A percentile compares a stretch with the other conserved stretches of the same genome.
These are phyloP conservation scores for Parasarocladium wereldwijsianum DNA, from an alignment of 2,329 filamentous ascomycete species.

Conservation along the genomic window DNA sequence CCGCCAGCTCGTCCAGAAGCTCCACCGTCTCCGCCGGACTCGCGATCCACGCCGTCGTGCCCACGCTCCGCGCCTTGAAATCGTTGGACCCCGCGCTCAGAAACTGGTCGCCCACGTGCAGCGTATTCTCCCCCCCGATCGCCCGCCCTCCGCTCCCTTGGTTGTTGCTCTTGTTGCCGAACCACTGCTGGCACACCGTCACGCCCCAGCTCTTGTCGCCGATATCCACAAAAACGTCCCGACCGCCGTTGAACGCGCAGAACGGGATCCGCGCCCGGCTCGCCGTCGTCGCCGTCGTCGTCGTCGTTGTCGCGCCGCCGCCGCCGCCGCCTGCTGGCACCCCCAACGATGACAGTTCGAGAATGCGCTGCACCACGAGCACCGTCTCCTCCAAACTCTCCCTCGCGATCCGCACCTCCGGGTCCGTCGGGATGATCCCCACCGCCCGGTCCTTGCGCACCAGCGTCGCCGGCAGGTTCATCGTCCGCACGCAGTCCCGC, in stretches of 20 bases:
- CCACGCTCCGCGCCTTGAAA: slow-evolving; percentile 85
- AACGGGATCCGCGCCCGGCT: slow-evolving; percentile 51
- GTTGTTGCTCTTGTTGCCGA: too few relatives aligned
- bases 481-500: slow-evolving; percentile 62
- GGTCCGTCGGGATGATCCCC: slow-evolving; percentile 51
- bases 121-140: slow-evolving; percentile 61
- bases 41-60: slow-evolving; percentile 94
- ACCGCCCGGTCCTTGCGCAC: slow-evolving; percentile 82
- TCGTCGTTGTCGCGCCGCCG: slow-evolving; percentile 13
- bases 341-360: slow-evolving; percentile 56
- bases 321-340: not conserved
- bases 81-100: slow-evolving; percentile 90
- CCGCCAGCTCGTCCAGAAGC: slow-evolving; percentile 68
- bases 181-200: slow-evolving; percentile 79
- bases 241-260: slow-evolving; percentile 95
- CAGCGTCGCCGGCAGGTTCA: slow-evolving; percentile 66
- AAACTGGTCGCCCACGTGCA: slow-evolving; percentile 97
- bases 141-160: slow-evolving; percentile 16
- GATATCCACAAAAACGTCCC: slow-evolving; percentile 97
- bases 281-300: slow-evolving; percentile 8
- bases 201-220: slow-evolving; percentile 97
- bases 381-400: slow-evolving; percentile 95
- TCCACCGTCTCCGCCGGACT: slow-evolving; percentile 83
- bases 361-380: slow-evolving; percentile 79
- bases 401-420: slow-evolving; percentile 55